Evolutionary conservation across 495 filamentous ascomycete species (phyloP), one percentile per base, ranked within the genome.

Genomic region (Cladorrhinum samala): DNA sequence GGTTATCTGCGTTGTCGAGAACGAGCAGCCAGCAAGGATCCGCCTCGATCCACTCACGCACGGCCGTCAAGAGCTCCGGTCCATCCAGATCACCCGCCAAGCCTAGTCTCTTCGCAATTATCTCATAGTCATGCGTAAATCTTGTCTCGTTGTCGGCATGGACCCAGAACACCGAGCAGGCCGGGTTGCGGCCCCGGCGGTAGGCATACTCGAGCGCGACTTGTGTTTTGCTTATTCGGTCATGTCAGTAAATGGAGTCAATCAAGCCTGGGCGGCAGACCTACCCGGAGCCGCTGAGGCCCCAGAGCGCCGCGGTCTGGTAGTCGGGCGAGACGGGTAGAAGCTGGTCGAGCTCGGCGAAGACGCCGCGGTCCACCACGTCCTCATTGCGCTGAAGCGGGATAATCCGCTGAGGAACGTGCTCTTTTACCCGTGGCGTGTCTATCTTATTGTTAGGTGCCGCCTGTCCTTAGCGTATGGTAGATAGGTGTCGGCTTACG

Each of bases 1-100:
- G 23, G 50, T 73, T 52, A 51, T 74, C 69, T 0, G 67, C 65
- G 39, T 72, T 71, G 50, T 73, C 67, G 27, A 74, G 24, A 21
- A 73, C 53, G 27, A 74, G 47, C 25, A 73, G 54, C 67, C 68
- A 74, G 23, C 50, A 58, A 19, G 58, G 50, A 20, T 36, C 37
- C 9, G 27, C 44, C 50, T 53, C 56, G 25, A 62, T 57, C 20
- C 37, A 40, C 2, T 59, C 47, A 23, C 55, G 45, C 14, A 57
- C 55, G 2, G 38, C 46, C 24, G 27, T 20, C 2, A 57, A 30
- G 2, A 57, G 45, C 38, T 57, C 49, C 1, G 36, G 18, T 16
- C 50, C 55, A 24, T 39, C 40, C 19, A 57, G 50, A 43, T 21
- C 18, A 16, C 13, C 43, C 42, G 50, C 38, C 38, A 68, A 45